Evolutionary conservation across 306 rosid species (phyloP).

Genomic region (Senna siamea): DNA sequence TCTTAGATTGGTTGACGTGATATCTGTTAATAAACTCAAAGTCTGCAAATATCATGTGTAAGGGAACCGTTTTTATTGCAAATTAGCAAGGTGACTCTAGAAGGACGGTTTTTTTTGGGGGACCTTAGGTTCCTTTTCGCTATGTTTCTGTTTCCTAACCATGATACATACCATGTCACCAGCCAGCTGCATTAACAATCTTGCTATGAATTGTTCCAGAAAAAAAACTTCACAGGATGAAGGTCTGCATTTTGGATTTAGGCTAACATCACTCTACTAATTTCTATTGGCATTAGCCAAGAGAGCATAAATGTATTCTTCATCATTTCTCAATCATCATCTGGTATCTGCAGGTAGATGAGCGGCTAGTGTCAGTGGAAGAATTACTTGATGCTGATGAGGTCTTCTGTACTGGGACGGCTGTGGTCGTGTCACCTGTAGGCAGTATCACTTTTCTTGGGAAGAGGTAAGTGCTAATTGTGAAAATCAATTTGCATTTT

Average conservation of each 20-base stretch:
- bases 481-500: conserved; percentile 18
- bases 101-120: neutral
- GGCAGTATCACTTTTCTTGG: conserved; percentile 88
- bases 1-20: conserved; percentile 13
- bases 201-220: conserved; percentile 7
- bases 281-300: conserved; percentile 19
- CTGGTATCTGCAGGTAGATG: conserved; percentile 78
- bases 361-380: conserved; percentile 81
- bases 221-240: neutral
- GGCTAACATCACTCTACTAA: neutral
- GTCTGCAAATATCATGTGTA: conserved; percentile 22
- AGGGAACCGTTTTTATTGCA: conserved; percentile 21
- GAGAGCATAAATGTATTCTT: conserved; percentile 1
- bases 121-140: neutral
- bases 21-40: conserved; percentile 9
- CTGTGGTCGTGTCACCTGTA: conserved; percentile 97
- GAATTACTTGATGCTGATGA: conserved; percentile 93
- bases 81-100: neutral
- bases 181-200: conserved; percentile 15
- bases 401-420: conserved; percentile 96
- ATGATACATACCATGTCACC: conserved; percentile 1
- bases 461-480: conserved; percentile 53
- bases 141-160: conserved; percentile 16
- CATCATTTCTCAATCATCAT: conserved; percentile 26
- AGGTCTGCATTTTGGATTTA: conserved; percentile 8